Base-by-base conservation (phyloP, 371 early-diverging fungal species). In the Syncephalastrum sp. region DNA sequence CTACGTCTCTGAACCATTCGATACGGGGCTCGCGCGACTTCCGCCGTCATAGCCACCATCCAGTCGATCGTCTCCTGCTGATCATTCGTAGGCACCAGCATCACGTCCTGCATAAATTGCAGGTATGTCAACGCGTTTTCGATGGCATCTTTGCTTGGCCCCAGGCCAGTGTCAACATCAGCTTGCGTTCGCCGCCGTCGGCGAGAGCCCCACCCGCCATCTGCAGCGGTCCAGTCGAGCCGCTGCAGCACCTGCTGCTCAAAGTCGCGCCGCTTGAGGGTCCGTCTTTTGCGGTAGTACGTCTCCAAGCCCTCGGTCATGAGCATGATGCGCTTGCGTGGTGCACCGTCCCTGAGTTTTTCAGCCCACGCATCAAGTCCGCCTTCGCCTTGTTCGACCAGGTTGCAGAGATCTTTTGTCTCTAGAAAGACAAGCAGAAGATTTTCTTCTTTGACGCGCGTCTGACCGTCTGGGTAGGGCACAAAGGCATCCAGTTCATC, bases 291-390 rank as follows among this genome's bases (percentile, higher is more conserved):
- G 47, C 75, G 77, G 53, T 76, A 75, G 60, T 85, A 85, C 0
- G 53, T 57, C 17, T 82, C 74, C 23, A 84, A 29, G 0, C 83
- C 85, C 65, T 86, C 86, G 16, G 84, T 54, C 47, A 89, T 53
- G 3, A 82, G 19, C 21, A 87, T 56, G 1, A 80, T 48, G 44
- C 74, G 74, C 8, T 56, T 52, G 3, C 16, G 5, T 7, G 2
- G 49, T 70, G 55, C 3, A 79, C 48, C 13, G 41, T 15, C 38
- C 38, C 12, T 33, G 38, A 33, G 38, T 10, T 33, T 33, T 7
- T 66, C 65, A 1, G 76, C 63, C 38, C 43, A 52, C 1, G 29
- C 15, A 17, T 71, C 68, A 13, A 77, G 27, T 0, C 57, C 45
- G 8, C 8, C 10, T 10, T 33, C 38, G 1, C 66, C 47, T 0